Conservation (phyloP, 2,329 filamentous ascomycete species). For the Meredithiella fracta region DNA sequence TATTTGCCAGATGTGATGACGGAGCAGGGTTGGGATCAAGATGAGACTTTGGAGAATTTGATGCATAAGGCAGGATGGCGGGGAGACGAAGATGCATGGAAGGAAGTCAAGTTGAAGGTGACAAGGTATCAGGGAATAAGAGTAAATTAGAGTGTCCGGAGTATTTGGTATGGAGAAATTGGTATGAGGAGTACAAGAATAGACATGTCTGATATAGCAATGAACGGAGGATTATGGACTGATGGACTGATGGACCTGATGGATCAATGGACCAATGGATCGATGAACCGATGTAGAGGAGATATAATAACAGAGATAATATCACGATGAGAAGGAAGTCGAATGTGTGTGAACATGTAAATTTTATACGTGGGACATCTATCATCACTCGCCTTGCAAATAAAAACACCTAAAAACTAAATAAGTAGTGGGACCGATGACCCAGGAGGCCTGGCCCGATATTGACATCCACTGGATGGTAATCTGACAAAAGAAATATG, state of each 20-base stretch:
- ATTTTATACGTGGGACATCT: conserved; percentile 10
- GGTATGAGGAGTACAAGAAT: conserved; percentile 32
- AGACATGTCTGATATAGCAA: too few species aligned
- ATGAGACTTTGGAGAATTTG: conserved; percentile 75
- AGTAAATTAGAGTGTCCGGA: conserved; percentile 52
- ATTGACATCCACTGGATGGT: too few species aligned
- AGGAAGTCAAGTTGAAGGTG: conserved; percentile 59
- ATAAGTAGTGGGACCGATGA: background rate
- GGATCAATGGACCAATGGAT: too few species aligned
- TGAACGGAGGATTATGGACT: too few species aligned
- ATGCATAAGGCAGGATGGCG: conserved; percentile 93
- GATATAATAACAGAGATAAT: background rate
- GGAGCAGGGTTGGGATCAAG: conserved; percentile 90
- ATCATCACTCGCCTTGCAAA: conserved; percentile 6
- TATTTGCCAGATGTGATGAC: conserved; percentile 83
- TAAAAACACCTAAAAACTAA: background rate
- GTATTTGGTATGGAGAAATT: conserved; percentile 66
- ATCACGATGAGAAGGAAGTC: background rate
- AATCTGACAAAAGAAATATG: background rate
- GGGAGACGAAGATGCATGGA: conserved; percentile 65
- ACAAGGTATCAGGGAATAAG: conserved; percentile 80
- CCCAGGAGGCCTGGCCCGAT: too few species aligned
- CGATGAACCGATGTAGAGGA: too few species aligned
- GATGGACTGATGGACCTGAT: too few species aligned
- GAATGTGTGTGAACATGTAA: background rate